Evolutionary conservation across 768 basidiomycete genomes (phyloP), one percentile per base, ranked within the genome.

Genomic region (Pisolithus tinctorius): DNA sequence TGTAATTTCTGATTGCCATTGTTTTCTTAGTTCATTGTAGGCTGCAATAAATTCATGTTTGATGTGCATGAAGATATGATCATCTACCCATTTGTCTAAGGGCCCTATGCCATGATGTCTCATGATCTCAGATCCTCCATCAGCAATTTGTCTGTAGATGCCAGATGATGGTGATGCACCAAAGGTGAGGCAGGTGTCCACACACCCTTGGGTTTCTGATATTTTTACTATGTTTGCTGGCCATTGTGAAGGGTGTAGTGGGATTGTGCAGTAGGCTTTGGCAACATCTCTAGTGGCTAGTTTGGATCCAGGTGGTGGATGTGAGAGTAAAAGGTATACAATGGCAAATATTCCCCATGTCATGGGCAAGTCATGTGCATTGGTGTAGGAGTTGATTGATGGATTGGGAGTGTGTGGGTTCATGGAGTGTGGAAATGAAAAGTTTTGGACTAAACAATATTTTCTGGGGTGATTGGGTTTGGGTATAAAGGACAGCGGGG

Each of bases 331-430:
- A n/a, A n/a, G n/a, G n/a, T n/a, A n/a, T n/a, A n/a, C n/a, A n/a
- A n/a, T n/a, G n/a, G n/a, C n/a, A n/a, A n/a, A n/a, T n/a, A n/a
- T n/a, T n/a, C n/a, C n/a, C n/a, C n/a, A n/a, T n/a, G n/a, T n/a
- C n/a, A n/a, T n/a, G n/a, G n/a, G n/a, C n/a, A n/a, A n/a, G n/a
- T n/a, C n/a, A n/a, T n/a, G n/a, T n/a, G n/a, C n/a, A n/a, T n/a
- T n/a, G n/a, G n/a, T n/a, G n/a, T n/a, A n/a, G n/a, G n/a, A n/a
- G 30, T 75, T 75, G 20, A 75, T 67, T 0, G 72, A 74, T 10
- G 58, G n/a, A 6, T 63, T 52, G 16, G 16, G 9, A n/a, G 17
- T 11, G 6, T 40, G 10, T 1, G 43, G 5, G 2, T 17, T 0
- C 2, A 13, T 16, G 0, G 7, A 4, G 10, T 48, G 36, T 0